Evolutionary conservation across 495 filamentous ascomycete genomes (phyloP).

Genomic region (Staphylotrichum tortipilum): DNA sequence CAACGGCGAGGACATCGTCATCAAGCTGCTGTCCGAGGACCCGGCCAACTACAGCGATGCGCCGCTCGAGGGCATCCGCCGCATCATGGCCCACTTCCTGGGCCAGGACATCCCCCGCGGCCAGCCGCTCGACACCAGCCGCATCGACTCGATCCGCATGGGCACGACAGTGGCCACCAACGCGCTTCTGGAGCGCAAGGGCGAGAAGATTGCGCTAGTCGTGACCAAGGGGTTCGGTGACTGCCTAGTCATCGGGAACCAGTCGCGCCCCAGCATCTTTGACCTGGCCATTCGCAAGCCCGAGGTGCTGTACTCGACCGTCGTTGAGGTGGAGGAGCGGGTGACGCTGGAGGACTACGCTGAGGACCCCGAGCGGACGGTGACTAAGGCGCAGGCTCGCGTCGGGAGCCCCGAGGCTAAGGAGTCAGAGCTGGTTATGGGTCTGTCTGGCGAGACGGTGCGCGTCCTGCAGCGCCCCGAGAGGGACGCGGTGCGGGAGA

Average conservation of each 20-base stretch:
- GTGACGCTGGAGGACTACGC: constrained; percentile 85
- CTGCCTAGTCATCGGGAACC: constrained; percentile 80
- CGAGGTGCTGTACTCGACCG: constrained; percentile 65
- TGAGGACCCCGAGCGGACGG: constrained; percentile 58
- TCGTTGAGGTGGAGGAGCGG: constrained; percentile 73
- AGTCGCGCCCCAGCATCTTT: constrained; percentile 75
- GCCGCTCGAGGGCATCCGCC: constrained; percentile 83
- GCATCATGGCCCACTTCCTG: constrained; percentile 76
- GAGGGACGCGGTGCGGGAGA: constrained; percentile 40
- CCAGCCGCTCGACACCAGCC: constrained; percentile 69
- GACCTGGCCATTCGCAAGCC: constrained; percentile 73
- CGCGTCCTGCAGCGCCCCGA: constrained; percentile 55
- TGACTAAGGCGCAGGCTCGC: constrained; percentile 41
- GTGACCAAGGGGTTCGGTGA: constrained; percentile 93
- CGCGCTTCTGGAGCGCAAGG: constrained; percentile 84
- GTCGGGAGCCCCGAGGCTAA: constrained; percentile 38
- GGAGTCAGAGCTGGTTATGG: constrained; percentile 50
- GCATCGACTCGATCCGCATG: constrained; percentile 81
- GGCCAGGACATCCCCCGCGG: constrained; percentile 69
- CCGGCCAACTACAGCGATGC: constrained; percentile 84
- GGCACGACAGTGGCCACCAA: constrained; percentile 87
- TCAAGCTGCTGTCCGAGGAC: constrained; percentile 87
- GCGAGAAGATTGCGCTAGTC: constrained; percentile 81
- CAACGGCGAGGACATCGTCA: constrained; percentile 67
- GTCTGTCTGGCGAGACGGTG: constrained; percentile 61